Conservation (phyloP, 495 filamentous ascomycete species). For the Trichoderma reesei region DNA sequence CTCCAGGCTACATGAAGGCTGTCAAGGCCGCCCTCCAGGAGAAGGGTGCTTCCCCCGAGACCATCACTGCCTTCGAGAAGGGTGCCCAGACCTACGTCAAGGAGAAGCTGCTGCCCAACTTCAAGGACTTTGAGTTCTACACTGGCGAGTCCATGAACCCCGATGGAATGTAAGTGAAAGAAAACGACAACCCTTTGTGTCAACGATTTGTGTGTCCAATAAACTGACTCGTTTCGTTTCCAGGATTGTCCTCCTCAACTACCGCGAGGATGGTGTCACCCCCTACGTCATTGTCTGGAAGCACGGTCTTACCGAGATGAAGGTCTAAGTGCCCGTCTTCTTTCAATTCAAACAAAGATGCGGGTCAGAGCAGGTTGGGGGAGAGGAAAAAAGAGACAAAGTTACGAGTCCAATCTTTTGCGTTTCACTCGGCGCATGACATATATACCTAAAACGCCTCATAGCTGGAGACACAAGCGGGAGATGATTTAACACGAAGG, state of each 20-base stretch:
- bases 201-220: constrained; percentile 5
- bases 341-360: not conserved
- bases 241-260: constrained; percentile 91
- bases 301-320: constrained; percentile 80
- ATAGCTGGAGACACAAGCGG: constrained; percentile 7
- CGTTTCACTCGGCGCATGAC: constrained; percentile 12
- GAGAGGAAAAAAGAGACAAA: constrained; percentile 1
- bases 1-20: constrained; percentile 77
- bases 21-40: constrained; percentile 60
- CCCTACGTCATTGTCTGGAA: constrained; percentile 91
- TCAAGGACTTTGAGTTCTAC: constrained; percentile 93
- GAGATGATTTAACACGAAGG: constrained; percentile 5
- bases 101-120: constrained; percentile 70
- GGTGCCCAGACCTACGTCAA: constrained; percentile 59
- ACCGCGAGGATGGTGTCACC: constrained; percentile 89
- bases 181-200: constrained; percentile 16
- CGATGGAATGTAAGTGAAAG: constrained; percentile 64
- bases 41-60: constrained; percentile 47
- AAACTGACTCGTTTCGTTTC: constrained; percentile 18
- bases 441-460: constrained; percentile 5
- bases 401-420: constrained; percentile 5
- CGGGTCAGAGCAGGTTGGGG: constrained; percentile 11
- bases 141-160: constrained; percentile 83
- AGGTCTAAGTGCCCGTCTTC: constrained; percentile 55
- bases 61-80: constrained; percentile 67